Base-by-base conservation (phyloP, 768 basidiomycete genomes). In the Leccinum aurantiacum region DNA sequence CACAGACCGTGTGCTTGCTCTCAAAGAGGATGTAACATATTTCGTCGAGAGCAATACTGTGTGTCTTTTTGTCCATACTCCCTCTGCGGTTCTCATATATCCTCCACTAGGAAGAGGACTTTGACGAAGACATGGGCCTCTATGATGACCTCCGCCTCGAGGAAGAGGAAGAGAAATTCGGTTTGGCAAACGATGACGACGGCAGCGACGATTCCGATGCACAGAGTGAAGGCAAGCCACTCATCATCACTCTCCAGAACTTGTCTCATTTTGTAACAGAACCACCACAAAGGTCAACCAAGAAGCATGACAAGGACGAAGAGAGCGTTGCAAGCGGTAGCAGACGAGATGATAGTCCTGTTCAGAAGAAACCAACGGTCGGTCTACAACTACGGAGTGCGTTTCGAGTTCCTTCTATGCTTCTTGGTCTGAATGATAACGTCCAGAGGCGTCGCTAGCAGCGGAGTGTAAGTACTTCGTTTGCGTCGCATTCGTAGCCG, bases 121-220 rank as follows among this genome's bases (percentile, higher is more conserved):
- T 97, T 74, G 95, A 98, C 60, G 95, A 96, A 72, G 93, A 98
- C 69, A 91, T 95, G 72, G 95, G 93, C 51, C 91, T 99, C 54
- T 99, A 99, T 69, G 97, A 98, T 67, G 97, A 98, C 15, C 91
- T 99, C 62, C 92, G 92, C 68, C 88, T 99, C 50, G 92, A 97
- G 66, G 96, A 97, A 70, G 94, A 97, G 73, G 96, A 98, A 70
- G 94, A 94, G 78, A 90, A 91, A 70, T 94, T 95, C 70, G 90
- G 91, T 57, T 79, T 91, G 47, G 84, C 83, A 56, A 79, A 74
- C 60, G 86, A 87, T 54, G 86, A 93, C 15, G 87, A 93, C 31
- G 88, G 6, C 15, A 89, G 84, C 56, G 91, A 93, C 62, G 90
- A 88, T 41, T 92, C 89, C 33, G 82, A 94, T 72, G 77, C 81